Conservation (phyloP, 2,329 filamentous ascomycete species). For the Penicillium sp. region DNA sequence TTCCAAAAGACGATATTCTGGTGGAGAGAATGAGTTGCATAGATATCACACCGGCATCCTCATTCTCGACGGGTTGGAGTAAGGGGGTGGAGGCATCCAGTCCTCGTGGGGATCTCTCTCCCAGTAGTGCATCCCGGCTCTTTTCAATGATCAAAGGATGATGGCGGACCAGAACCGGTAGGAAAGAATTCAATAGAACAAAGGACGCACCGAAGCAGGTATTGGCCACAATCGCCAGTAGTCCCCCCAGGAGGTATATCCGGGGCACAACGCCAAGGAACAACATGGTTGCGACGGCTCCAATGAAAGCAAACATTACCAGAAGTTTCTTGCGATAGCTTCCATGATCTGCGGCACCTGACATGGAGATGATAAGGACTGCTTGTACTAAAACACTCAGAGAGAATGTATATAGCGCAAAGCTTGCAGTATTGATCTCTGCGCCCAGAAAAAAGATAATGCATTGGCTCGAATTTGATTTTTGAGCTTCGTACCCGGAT, state of each 20-base stretch:
- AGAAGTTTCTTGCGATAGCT: conserved; percentile 86
- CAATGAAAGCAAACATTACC: conserved; percentile 78
- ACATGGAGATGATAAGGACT: conserved; percentile 91
- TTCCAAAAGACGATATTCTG: conserved; percentile 85
- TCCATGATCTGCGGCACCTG: conserved; percentile 91
- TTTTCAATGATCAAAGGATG: conserved; percentile 60
- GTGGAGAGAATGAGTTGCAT: conserved; percentile 80
- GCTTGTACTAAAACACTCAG: conserved; percentile 87
- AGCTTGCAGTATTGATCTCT: conserved; percentile 92
- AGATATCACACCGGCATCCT: conserved; percentile 37
- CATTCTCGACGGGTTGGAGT: conserved; percentile 16
- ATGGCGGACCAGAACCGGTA: conserved; percentile 85
- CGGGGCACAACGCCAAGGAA: conserved; percentile 77
- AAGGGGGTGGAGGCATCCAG: conserved; percentile 29
- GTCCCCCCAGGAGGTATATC: conserved; percentile 75
- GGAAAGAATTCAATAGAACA: conserved; percentile 90
- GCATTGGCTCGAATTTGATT: conserved; percentile 63
- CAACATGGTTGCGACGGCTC: conserved; percentile 80
- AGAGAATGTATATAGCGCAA: conserved; percentile 98
- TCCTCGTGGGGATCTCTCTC: background rate
- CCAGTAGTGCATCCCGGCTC: background rate
- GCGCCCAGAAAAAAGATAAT: conserved; percentile 77
- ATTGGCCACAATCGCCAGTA: conserved; percentile 87
- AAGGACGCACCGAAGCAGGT: conserved; percentile 94
- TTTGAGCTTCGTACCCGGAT: conserved; percentile 20